Conservation (phyloP, 441 rosid species). For the Euphorbia schlechtendalii region DNA sequence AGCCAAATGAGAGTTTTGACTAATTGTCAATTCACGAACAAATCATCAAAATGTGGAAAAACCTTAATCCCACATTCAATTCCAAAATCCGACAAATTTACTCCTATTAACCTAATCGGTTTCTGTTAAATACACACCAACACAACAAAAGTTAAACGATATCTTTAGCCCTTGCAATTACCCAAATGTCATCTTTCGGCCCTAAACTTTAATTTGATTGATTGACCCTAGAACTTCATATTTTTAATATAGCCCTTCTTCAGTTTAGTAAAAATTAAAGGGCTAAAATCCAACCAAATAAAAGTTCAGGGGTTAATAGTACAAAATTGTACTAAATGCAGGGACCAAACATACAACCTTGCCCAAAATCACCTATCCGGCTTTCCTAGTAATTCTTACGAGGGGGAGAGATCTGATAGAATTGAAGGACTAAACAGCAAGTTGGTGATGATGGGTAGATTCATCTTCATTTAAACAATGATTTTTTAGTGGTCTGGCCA, state of each 20-base stretch:
- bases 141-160: neutral
- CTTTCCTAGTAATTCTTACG: neutral
- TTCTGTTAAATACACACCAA: constrained; percentile 9
- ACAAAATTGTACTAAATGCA: too few species aligned
- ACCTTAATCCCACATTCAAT: constrained; percentile 4
- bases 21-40: constrained; percentile 11
- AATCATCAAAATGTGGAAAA: neutral
- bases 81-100: constrained; percentile 10
- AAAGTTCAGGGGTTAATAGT: neutral
- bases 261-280: too few species aligned
- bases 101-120: neutral
- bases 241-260: too few species aligned
- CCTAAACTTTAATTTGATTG: neutral
- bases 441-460: constrained; percentile 45
- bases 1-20: constrained; percentile 13
- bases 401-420: neutral
- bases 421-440: constrained; percentile 30
- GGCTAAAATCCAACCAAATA: too few species aligned
- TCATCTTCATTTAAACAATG: constrained; percentile 50
- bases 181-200: neutral
- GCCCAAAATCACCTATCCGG: constrained; percentile 4
- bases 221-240: too few species aligned
- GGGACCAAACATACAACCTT: neutral
- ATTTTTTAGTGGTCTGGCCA: constrained; percentile 20
- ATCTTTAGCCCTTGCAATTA: neutral